Percentiles rank a stretch among this genome's conserved stretches.
These are phyloP conservation scores for Rauvolfia tetraphylla DNA, from an alignment of 257 asterid species.

Conservation along the genomic window DNA sequence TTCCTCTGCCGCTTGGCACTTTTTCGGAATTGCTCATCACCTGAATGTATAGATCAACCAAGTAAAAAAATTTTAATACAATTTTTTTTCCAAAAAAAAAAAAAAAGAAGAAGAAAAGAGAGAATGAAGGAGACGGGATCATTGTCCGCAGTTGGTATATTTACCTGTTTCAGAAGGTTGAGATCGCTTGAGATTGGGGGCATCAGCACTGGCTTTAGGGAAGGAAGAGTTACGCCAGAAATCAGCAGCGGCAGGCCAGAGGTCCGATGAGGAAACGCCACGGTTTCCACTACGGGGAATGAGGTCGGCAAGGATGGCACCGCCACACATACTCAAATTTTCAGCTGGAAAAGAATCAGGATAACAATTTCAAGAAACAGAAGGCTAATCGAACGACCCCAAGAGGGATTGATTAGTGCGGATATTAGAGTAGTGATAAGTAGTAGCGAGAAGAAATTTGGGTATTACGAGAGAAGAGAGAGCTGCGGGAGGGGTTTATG, in stretches of 20 bases:
- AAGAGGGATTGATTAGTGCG: not conserved
- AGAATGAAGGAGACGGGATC: not conserved
- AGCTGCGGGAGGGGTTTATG: not conserved
- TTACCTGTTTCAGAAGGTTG: conserved; percentile 38
- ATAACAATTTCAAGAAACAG: not conserved
- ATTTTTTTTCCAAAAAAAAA: no score
- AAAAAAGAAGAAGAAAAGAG: not conserved
- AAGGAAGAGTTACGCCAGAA: conserved; percentile 40
- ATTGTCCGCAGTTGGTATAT: not conserved
- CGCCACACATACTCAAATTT: conserved; percentile 62
- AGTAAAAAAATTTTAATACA: not conserved
- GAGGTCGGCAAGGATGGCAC: conserved; percentile 61
- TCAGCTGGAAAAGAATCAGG: not conserved
- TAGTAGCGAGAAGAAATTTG: not conserved
- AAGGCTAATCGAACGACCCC: no score
- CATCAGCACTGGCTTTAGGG: conserved; percentile 5
- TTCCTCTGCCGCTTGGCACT: conserved; percentile 55
- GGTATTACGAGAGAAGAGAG: not conserved
- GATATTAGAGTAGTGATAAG: not conserved
- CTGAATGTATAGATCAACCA: conserved; percentile 26
- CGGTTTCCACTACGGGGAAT: conserved; percentile 40
- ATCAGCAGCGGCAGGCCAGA: conserved; percentile 42
- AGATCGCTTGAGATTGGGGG: conserved; percentile 34
- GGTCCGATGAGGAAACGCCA: conserved; percentile 41
- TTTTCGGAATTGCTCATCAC: conserved; percentile 26